A percentile compares a stretch with the other conserved stretches of the same genome.
Conservation (phyloP, 1,139 yeast species). For the Pichia sp. region DNA sequence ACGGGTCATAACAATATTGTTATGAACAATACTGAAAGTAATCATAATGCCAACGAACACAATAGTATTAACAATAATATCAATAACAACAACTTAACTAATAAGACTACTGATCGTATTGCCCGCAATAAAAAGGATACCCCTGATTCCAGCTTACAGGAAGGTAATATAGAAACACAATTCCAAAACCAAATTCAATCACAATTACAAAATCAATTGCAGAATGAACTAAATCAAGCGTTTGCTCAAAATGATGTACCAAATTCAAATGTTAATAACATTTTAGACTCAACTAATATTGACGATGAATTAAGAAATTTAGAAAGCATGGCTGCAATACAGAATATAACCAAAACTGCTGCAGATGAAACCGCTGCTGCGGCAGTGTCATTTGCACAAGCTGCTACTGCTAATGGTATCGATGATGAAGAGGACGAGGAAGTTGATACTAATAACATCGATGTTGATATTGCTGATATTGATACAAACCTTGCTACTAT, state of each 20-base stretch:
- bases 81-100: neutral
- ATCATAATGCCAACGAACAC: no score
- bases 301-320: conserved; percentile 17
- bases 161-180: conserved; percentile 8
- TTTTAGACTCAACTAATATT: conserved; percentile 15
- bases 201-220: conserved; percentile 11
- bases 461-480: conserved; percentile 5
- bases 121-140: neutral
- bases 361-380: conserved; percentile 10
- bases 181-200: conserved; percentile 14
- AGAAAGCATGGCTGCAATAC: conserved; percentile 2
- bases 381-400: conserved; percentile 7
- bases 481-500: conserved; percentile 4
- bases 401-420: conserved; percentile 4
- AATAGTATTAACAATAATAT: neutral
- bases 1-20: no score
- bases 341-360: conserved; percentile 10
- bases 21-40: neutral
- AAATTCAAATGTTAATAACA: neutral
- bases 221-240: conserved; percentile 6
- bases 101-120: neutral
- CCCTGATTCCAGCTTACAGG: no score
- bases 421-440: conserved; percentile 1
- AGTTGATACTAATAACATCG: neutral
- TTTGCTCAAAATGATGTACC: neutral